phyloP scores from a whole-genome alignment of 345 rosid species.

The Rhizophora apiculata region DNA sequence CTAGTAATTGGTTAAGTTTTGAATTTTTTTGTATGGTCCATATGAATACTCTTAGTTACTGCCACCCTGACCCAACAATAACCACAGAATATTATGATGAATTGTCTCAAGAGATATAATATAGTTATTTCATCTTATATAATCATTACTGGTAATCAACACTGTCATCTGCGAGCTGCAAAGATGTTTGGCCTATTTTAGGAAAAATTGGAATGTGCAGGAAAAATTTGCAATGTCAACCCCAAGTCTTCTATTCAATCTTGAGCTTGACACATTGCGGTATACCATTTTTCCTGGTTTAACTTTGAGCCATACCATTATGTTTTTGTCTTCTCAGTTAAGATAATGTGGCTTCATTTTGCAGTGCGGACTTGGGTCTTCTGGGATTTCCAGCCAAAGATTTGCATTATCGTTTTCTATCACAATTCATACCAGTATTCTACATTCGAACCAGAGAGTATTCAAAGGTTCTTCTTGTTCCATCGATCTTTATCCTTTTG shows the following conservation, averaged over 20 bases:
- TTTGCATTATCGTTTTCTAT: slow-evolving; percentile 87
- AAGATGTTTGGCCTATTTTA: background rate
- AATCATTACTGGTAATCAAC: background rate
- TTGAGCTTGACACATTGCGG: slow-evolving; percentile 95
- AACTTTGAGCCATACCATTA: slow-evolving; percentile 9
- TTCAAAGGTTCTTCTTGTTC: slow-evolving; percentile 60
- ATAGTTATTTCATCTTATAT: background rate
- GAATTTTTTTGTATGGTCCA: too few species aligned
- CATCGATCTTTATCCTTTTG: slow-evolving; percentile 3
- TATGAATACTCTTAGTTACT: too few species aligned
- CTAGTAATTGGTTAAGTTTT: too few species aligned
- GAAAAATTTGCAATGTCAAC: slow-evolving; percentile 74
- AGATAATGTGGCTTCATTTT: slow-evolving; percentile 26
- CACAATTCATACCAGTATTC: slow-evolving; percentile 80
- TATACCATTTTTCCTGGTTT: slow-evolving; percentile 30
- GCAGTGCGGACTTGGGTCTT: slow-evolving; percentile 92
- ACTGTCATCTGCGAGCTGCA: background rate
- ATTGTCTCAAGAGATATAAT: background rate
- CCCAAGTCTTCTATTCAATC: slow-evolving; percentile 82
- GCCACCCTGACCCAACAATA: background rate
- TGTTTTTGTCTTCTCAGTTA: slow-evolving; percentile 14
- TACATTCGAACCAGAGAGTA: slow-evolving; percentile 85
- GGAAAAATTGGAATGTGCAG: slow-evolving; percentile 44
- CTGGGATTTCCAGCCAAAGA: slow-evolving; percentile 92
- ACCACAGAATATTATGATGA: background rate